Percentiles rank a stretch among this genome's conserved stretches.
These are phyloP conservation scores for Rhynchospora breviuscula DNA, from an alignment of 176 grass and related monocot species.

Conservation along the genomic window DNA sequence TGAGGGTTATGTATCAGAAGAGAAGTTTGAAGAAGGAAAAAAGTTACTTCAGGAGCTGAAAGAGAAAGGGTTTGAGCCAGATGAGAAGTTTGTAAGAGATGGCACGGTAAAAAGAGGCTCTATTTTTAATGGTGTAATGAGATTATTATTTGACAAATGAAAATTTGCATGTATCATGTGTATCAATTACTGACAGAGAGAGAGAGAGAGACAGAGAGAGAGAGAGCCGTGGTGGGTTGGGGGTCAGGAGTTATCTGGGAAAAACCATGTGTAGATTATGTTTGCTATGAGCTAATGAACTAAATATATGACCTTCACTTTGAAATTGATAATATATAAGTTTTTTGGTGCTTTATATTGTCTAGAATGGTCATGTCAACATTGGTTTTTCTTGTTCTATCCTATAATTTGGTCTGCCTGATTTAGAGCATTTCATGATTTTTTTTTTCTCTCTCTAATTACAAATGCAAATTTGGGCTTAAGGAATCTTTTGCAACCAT, in stretches of 20 bases:
- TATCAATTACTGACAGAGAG: not conserved
- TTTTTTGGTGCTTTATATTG: not conserved
- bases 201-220: not conserved
- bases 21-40: slow-evolving; percentile 58
- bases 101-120: slow-evolving; percentile 63
- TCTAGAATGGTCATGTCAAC: not conserved
- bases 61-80: slow-evolving; percentile 50
- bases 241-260: not conserved
- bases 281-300: not conserved
- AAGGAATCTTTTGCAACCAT: not conserved
- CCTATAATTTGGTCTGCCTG: not conserved
- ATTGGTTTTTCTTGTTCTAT: not conserved
- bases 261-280: not conserved
- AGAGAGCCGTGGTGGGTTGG: not conserved
- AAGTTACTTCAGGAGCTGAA: slow-evolving; percentile 62
- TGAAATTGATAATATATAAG: not conserved
- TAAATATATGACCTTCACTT: not conserved
- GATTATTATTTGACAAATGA: slow-evolving; percentile 70
- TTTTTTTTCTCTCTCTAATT: not conserved
- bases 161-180: not conserved
- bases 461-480: not conserved
- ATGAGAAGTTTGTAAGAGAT: slow-evolving; percentile 51
- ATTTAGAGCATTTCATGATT: not conserved
- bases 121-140: slow-evolving; percentile 51
- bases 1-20: slow-evolving; percentile 47